Evolutionary conservation across 2,329 filamentous ascomycete species (phyloP), one percentile per base, ranked within the genome.

Genomic region (Fusarium sp.): DNA sequence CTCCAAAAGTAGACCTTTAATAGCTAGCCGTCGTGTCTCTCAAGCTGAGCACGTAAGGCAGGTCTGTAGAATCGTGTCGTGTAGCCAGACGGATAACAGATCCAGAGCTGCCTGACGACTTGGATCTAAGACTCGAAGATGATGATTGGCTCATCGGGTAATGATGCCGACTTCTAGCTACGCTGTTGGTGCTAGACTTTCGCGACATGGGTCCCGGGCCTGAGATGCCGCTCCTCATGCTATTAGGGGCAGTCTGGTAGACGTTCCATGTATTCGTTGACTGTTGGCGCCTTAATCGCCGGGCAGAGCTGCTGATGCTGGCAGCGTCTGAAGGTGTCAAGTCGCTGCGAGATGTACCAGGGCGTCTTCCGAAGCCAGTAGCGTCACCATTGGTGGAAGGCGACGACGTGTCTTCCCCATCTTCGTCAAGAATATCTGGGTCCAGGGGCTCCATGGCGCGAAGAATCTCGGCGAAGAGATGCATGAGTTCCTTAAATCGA

Each of bases 401-500:
- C 0, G 71, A 66, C 2, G 67, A 55, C 34, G 61, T 67, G 26
- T 58, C 64, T 5, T 70, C 68, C 12, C 65, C 66, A 3, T 69
- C 67, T n/a, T 68, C 69, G 25, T 76, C 73, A 6, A 92, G 72
- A 5, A 87, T 73, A 0, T 78, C 77, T 0, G 84, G 78, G 55
- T 89, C 81, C 4, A 92, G 78, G 0, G 85, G 81, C 26, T 80
- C 83, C 91, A 98, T 96, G 15, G 83, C 85, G 48, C 90, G 86
- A 12, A 98, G 79, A 0, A 98, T 80, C 49, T 91, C 87, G 2
- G 93, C 91, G 75, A 98, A 97, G 25, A 91, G 81, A 53, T 88
- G 85, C 92, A 97, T 97, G 28, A 97, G 80, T 22, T 83, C 79
- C 34, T 90, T 84, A 73, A 99, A 98, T 47, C 89, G 84, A 0